Percentiles rank a stretch among this genome's conserved stretches.
phyloP scores from a whole-genome alignment of 495 filamentous ascomycete species.

The Penicillium paradoxum region DNA sequence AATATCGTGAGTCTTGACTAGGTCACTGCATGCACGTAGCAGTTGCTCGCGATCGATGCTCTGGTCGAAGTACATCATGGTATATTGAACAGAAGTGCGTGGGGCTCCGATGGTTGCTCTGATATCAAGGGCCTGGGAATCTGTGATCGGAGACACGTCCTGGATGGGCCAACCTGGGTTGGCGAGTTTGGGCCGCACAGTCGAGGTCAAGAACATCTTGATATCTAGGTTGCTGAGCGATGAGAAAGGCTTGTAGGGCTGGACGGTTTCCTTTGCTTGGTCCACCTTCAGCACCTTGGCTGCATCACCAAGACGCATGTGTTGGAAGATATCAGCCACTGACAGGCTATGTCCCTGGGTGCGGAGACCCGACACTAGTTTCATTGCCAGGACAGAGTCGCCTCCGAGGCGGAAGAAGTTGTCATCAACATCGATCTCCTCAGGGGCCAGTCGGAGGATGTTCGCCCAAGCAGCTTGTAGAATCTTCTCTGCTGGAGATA shows the following conservation, averaged over 20 bases:
- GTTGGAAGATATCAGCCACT: conserved; percentile 45
- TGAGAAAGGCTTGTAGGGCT: conserved; percentile 32
- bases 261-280: conserved; percentile 10
- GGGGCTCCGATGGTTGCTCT: conserved; percentile 45
- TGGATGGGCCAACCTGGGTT: conserved; percentile 28
- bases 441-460: conserved; percentile 32
- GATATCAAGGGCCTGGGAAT: conserved; percentile 45
- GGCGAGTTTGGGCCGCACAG: conserved; percentile 27
- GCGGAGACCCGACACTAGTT: conserved; percentile 35
- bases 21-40: conserved; percentile 29
- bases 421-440: conserved; percentile 39
- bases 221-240: conserved; percentile 29
- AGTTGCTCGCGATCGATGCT: conserved; percentile 27
- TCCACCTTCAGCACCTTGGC: conserved; percentile 29
- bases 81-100: conserved; percentile 44
- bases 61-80: conserved; percentile 34
- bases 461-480: conserved; percentile 44
- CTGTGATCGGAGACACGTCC: conserved; percentile 31
- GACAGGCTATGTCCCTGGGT: conserved; percentile 29
- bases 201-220: conserved; percentile 22
- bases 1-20: conserved; percentile 55
- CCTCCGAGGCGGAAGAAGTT: conserved; percentile 47
- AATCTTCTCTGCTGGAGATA: conserved; percentile 32
- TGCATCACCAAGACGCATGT: conserved; percentile 39
- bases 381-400: conserved; percentile 46